Evolutionary conservation across 2,329 filamentous ascomycete genomes (phyloP), one percentile per base, ranked within the genome.

Genomic region (Aspergillus luchuensis): DNA sequence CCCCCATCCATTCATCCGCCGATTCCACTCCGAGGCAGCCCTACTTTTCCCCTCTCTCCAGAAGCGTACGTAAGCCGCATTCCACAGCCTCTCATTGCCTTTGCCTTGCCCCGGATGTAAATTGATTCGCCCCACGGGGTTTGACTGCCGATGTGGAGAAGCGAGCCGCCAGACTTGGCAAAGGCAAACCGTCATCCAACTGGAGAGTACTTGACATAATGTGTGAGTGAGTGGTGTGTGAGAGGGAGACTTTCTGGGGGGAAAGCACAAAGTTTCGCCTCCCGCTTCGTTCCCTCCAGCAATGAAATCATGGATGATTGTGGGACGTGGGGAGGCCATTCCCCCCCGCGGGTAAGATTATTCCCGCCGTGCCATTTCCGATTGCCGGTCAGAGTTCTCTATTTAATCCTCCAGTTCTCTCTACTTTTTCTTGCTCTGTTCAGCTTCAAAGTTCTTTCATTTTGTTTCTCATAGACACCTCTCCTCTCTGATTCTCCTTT

Each of bases 251-350:
- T 11, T 43, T 19, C 11, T 25, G 28, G 39, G 53, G 53, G 38
- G 38, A 7, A 30, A n/a, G 2, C 33, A 36, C 33, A 13, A 2
- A 36, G 33, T 36, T 36, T 36, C 11, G 11, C 33, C 33, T 13
- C 33, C 33, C 33, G 33, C 33, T 11, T 13, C 10, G 33, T 13
- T 36, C 33, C 33, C 33, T 36, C 33, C 8, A 28, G 25, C 33
- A 28, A 41, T 41, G 41, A 21, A 33, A 55, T 55, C 41, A 53
- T 58, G 56, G 57, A 36, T 17, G 28, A 50, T 64, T 58, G 63
- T 66, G 63, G 63, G 63, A 59, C 50, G 63, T 66, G 63, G 62
- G 56, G 63, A 61, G 7, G 45, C 52, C 47, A 52, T 33, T 36
- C 52, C 21, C 48, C 49, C 15, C 11, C 8, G 4, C 60, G 64